These are phyloP conservation scores for Xylaria sp. DNA, from an alignment of 2,329 filamentous ascomycete genomes.

Conservation along the genomic window DNA sequence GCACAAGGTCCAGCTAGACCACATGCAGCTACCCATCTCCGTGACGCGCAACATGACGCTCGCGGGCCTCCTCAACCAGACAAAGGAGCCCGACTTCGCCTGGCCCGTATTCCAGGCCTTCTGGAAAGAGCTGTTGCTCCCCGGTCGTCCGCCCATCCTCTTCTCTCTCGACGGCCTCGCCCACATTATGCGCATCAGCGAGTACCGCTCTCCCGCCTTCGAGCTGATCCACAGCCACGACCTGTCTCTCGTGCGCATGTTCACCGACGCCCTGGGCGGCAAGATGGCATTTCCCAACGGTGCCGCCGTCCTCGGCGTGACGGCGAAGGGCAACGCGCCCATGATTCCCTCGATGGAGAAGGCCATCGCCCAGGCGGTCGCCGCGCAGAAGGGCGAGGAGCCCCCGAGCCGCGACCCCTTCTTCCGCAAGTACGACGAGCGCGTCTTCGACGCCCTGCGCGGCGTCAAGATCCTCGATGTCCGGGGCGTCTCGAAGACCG, in stretches of 20 bases:
- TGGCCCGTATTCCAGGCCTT: constrained; percentile 84
- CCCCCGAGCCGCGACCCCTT: constrained; percentile 62
- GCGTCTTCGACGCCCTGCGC: constrained; percentile 64
- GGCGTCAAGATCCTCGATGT: constrained; percentile 66
- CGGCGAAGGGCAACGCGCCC: constrained; percentile 76
- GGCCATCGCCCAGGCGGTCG: constrained; percentile 67
- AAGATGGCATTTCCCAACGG: constrained; percentile 71
- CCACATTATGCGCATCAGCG: constrained; percentile 81
- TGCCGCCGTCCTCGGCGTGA: constrained; percentile 80
- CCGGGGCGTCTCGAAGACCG: constrained; percentile 75
- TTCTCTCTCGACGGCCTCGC: constrained; percentile 81
- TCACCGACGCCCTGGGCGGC: constrained; percentile 76
- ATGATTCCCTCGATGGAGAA: constrained; percentile 73
- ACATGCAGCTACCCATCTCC: constrained; percentile 68
- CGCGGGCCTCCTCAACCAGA: constrained; percentile 73
- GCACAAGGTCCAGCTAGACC: constrained; percentile 59
- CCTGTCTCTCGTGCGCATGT: constrained; percentile 78
- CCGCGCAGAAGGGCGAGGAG: constrained; percentile 51
- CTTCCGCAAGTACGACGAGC: constrained; percentile 65
- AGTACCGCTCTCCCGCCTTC: constrained; percentile 77
- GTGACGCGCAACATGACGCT: constrained; percentile 70
- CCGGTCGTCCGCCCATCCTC: constrained; percentile 66
- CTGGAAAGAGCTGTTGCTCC: constrained; percentile 77
- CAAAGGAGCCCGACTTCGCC: constrained; percentile 78
- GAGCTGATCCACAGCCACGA: constrained; percentile 87